Base-by-base conservation (phyloP, 371 early-diverging fungal genomes). In the Apophysomyces elegans region DNA sequence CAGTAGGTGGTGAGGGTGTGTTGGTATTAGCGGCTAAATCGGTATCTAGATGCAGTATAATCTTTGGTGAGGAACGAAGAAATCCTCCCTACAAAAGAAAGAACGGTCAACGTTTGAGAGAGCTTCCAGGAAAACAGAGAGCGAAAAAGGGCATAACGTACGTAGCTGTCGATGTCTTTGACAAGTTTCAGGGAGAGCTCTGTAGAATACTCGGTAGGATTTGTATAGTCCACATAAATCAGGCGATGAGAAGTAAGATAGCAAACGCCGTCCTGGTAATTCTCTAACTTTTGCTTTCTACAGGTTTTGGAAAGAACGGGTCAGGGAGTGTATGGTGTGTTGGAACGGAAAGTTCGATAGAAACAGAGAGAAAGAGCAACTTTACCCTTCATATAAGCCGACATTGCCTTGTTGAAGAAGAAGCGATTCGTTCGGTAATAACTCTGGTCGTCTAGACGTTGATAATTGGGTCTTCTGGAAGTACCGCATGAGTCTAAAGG, bases 171-270 rank as follows among this genome's bases (percentile, higher is more conserved):
- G 37, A 85, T 72, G 4, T 80, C 78, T 46, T 78, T 76, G 39
- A 91, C 74, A 16, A 68, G 46, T 7, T 72, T 65, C 26, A 93
- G 64, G 12, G 81, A 71, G 36, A 91, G 64, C 45, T 86, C 87
- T 9, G 88, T 75, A 2, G 90, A 90, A 39, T 82, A 71, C 43
- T 84, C 79, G 9, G 73, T 67, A 2, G 91, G 88, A 21, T 73
- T 73, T 59, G 74, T 79, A 57, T 77, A 75, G 68, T 92, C 90
- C 12, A 95, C 88, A 76, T 93, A 95, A 35, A 94, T 74, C 38
- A 95, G 71, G 39, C 95, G 88, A 65, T 90, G 90, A 2, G 84
- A 79, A 2, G 96, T 93, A 66, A 92, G 75, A 62, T 93, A 92
- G 37, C 87, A 86, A 0, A 88, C 85, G 26, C 96, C 96, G 65